phyloP scores from a whole-genome alignment of 208 protist species.

The Leishmania lainsoni region DNA sequence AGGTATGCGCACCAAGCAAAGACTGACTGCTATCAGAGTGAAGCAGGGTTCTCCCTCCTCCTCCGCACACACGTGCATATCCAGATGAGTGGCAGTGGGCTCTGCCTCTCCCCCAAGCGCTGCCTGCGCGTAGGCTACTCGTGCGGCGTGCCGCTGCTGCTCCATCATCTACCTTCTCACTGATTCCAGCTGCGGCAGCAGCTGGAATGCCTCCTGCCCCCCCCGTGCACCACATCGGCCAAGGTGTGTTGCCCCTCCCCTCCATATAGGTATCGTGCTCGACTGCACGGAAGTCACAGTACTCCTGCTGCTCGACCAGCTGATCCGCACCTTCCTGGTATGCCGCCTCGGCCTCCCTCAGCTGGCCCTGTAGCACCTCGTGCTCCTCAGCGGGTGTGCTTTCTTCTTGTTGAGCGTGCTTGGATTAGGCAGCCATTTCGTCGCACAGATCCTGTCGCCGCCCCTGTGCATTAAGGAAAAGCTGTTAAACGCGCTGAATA shows the following conservation, averaged over 20 bases:
- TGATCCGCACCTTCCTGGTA: slow-evolving; percentile 8
- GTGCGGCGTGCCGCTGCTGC: slow-evolving; percentile 17
- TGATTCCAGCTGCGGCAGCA: slow-evolving; percentile 21
- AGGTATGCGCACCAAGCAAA: background rate
- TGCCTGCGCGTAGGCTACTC: slow-evolving; percentile 9
- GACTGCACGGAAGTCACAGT: too few relatives aligned
- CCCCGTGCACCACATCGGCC: slow-evolving; percentile 18
- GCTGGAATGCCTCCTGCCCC: slow-evolving; percentile 13
- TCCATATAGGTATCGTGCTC: slow-evolving; percentile 17
- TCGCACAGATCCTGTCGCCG: slow-evolving; percentile 24
- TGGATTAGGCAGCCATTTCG: slow-evolving; percentile 17
- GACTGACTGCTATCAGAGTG: background rate
- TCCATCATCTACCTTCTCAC: slow-evolving; percentile 28
- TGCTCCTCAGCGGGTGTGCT: slow-evolving; percentile 15
- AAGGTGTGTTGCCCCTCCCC: slow-evolving; percentile 17
- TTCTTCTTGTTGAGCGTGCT: slow-evolving; percentile 17
- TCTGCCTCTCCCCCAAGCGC: slow-evolving; percentile 6
- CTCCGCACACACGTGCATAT: background rate
- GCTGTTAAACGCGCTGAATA: slow-evolving; percentile 28
- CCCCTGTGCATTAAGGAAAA: slow-evolving; percentile 29
- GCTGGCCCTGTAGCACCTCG: slow-evolving; percentile 20
- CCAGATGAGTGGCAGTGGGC: background rate
- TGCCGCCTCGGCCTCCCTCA: slow-evolving; percentile 14
- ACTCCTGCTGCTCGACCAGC: slow-evolving; percentile 21
- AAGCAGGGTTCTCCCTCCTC: background rate